phyloP scores from a whole-genome alignment of 164 flowering plant species.

The Magnolia changhungtana region DNA sequence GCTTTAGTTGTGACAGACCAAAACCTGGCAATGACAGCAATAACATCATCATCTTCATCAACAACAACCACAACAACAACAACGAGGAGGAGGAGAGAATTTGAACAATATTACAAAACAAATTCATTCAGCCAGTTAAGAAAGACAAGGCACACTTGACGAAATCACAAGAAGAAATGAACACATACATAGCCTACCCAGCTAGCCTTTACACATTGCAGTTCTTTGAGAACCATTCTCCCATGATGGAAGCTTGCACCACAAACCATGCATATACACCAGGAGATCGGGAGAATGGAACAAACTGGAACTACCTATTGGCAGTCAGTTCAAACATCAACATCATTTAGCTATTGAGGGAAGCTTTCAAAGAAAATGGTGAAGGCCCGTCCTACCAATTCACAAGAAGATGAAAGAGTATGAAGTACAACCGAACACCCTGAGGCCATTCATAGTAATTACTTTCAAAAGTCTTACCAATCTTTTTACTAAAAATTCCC shows the following conservation, averaged over 20 bases:
- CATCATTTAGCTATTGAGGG: slow-evolving; percentile 49
- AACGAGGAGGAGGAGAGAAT: too few species aligned
- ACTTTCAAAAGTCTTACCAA: background rate
- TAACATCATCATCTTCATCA: too few species aligned
- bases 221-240: background rate
- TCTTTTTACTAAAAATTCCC: background rate
- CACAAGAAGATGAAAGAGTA: slow-evolving; percentile 4
- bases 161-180: too few species aligned
- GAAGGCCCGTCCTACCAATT: slow-evolving; percentile 54
- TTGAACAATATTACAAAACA: too few species aligned
- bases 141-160: too few species aligned
- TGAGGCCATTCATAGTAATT: background rate
- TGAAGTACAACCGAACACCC: background rate
- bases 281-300: slow-evolving; percentile 8
- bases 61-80: too few species aligned
- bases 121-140: too few species aligned
- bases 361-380: slow-evolving; percentile 68
- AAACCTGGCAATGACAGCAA: too few species aligned
- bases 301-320: slow-evolving; percentile 2
- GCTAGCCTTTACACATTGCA: too few species aligned
- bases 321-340: background rate
- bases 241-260: slow-evolving; percentile 16
- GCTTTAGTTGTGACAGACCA: too few species aligned
- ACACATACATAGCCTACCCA: too few species aligned
- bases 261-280: slow-evolving; percentile 9